A percentile compares a stretch with the other conserved stretches of the same genome.
These are phyloP conservation scores for Ophiostoma triangulosporum DNA, from an alignment of 2,329 filamentous ascomycete genomes.

Conservation along the genomic window DNA sequence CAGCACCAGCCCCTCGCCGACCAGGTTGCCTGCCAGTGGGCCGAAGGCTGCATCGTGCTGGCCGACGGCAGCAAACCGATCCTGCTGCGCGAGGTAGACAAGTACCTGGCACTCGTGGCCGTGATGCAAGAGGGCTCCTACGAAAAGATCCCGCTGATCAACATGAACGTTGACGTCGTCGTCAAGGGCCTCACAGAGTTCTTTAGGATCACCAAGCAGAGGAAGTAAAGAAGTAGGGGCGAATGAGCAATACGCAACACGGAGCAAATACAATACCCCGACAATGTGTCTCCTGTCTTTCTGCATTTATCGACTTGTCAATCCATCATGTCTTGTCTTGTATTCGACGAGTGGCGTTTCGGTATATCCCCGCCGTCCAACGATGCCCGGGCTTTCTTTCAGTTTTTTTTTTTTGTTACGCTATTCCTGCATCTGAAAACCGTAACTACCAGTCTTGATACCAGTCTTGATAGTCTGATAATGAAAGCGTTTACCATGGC, in stretches of 20 bases:
- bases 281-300: too few species aligned
- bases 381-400: background rate
- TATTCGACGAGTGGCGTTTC: background rate
- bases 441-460: too few species aligned
- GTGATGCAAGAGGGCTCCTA: slow-evolving; percentile 79
- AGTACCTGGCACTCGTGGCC: slow-evolving; percentile 68
- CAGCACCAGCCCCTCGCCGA: slow-evolving; percentile 51
- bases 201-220: slow-evolving; percentile 57
- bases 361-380: background rate
- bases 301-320: too few species aligned
- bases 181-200: slow-evolving; percentile 68
- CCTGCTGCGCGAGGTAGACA: slow-evolving; percentile 55
- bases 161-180: slow-evolving; percentile 75
- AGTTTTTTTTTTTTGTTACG: background rate
- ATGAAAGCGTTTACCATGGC: too few species aligned
- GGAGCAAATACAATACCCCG: too few species aligned
- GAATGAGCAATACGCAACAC: too few species aligned
- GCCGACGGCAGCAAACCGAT: slow-evolving; percentile 51
- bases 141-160: slow-evolving; percentile 71
- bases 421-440: background rate
- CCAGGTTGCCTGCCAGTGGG: slow-evolving; percentile 51
- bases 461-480: too few species aligned
- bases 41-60: slow-evolving; percentile 55
- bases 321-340: too few species aligned
- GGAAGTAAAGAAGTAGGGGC: slow-evolving; percentile 14